A percentile compares a stretch with the other conserved stretches of the same genome.
These are phyloP conservation scores for Nakaseomyces delphensis DNA, from an alignment of 1,139 yeast genomes.

Conservation along the genomic window DNA sequence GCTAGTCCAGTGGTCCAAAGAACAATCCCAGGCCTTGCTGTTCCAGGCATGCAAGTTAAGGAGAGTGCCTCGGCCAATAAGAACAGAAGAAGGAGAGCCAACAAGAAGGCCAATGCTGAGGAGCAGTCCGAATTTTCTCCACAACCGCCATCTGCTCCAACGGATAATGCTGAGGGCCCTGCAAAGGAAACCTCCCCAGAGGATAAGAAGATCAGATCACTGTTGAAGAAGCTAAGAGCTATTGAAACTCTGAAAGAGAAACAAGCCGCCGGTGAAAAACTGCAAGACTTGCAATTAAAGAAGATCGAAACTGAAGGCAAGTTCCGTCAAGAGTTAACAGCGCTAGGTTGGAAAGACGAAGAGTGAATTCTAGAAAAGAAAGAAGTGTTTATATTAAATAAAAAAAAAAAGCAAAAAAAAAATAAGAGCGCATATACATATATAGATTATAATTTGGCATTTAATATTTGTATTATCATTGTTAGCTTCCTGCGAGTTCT, in stretches of 20 bases:
- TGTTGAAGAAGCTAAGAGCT: conserved; percentile 87
- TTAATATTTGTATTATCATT: too few relatives aligned
- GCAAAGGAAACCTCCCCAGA: conserved; percentile 37
- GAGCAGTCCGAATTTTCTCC: conserved; percentile 24
- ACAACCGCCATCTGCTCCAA: conserved; percentile 17
- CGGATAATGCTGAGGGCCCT: conserved; percentile 9
- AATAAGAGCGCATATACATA: too few relatives aligned
- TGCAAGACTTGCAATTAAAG: conserved; percentile 87
- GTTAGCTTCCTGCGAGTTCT: too few relatives aligned
- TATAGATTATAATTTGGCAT: too few relatives aligned
- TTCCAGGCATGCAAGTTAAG: conserved; percentile 31
- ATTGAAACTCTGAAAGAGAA: conserved; percentile 82
- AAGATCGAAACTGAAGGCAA: conserved; percentile 82
- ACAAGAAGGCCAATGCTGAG: conserved; percentile 37
- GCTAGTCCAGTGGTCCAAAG: conserved; percentile 13
- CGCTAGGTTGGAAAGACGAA: conserved; percentile 58
- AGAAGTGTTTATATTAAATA: background rate
- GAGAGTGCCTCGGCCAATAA: conserved; percentile 47
- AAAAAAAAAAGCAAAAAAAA: too few relatives aligned
- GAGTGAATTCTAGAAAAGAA: conserved; percentile 2
- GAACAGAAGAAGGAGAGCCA: conserved; percentile 73
- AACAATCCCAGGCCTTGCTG: conserved; percentile 21
- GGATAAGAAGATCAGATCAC: conserved; percentile 84
- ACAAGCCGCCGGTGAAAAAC: conserved; percentile 71
- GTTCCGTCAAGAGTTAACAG: conserved; percentile 61